Percentiles rank a stretch among this genome's conserved stretches.
Conservation (phyloP, 495 filamentous ascomycete genomes). For the Penicillium waksmanii region DNA sequence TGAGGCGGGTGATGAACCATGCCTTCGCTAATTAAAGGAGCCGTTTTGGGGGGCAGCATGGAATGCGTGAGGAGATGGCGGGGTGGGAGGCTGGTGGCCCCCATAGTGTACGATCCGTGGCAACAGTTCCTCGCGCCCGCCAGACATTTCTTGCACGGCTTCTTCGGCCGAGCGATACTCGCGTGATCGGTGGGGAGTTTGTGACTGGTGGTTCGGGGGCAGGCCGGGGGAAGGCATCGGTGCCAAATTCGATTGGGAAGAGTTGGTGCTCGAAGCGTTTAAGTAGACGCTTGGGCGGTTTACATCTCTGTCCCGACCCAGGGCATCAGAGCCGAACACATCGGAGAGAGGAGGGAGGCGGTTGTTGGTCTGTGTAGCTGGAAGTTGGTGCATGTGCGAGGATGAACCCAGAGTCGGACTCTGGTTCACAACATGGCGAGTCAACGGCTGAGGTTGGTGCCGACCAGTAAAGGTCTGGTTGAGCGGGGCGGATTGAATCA, state of each 20-base stretch:
- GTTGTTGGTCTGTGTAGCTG: slow-evolving; percentile 87
- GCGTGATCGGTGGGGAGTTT: slow-evolving; percentile 64
- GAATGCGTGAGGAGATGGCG: slow-evolving; percentile 72
- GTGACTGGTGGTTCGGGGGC: slow-evolving; percentile 50
- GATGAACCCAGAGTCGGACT: slow-evolving; percentile 83
- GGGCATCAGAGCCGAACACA: slow-evolving; percentile 85
- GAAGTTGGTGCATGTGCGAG: slow-evolving; percentile 90
- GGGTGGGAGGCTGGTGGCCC: slow-evolving; percentile 86
- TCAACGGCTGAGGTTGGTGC: slow-evolving; percentile 78
- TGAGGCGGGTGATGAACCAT: slow-evolving; percentile 29
- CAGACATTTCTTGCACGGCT: slow-evolving; percentile 84
- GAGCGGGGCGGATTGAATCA: slow-evolving; percentile 96
- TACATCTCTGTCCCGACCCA: slow-evolving; percentile 55
- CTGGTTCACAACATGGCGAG: slow-evolving; percentile 82
- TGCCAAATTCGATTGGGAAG: slow-evolving; percentile 73
- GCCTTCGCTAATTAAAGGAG: slow-evolving; percentile 33
- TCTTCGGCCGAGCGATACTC: slow-evolving; percentile 97
- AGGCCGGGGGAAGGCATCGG: slow-evolving; percentile 72
- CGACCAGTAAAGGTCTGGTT: slow-evolving; percentile 93
- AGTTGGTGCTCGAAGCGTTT: slow-evolving; percentile 55
- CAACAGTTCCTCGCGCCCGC: slow-evolving; percentile 86
- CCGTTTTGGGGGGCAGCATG: slow-evolving; percentile 43
- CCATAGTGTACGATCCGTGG: slow-evolving; percentile 95
- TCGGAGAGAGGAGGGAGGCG: slow-evolving; percentile 92
- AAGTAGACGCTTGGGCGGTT: slow-evolving; percentile 49